Evolutionary conservation across 1,284 basidiomycete species (phyloP).

Genomic region (Veloboletus limbatus): DNA sequence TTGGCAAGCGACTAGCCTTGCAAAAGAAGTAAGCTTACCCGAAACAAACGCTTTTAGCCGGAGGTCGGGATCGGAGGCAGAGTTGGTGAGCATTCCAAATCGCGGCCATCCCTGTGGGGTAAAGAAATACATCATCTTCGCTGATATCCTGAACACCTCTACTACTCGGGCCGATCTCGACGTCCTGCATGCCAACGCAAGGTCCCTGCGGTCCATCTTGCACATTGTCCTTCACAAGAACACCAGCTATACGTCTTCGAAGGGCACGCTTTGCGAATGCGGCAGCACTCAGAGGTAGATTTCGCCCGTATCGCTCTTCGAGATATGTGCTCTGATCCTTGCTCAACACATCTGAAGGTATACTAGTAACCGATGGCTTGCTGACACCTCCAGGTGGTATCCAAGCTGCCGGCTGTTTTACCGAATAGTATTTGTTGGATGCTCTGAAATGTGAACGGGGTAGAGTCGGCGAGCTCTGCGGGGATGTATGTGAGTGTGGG

Average conservation of each 20-base stretch:
- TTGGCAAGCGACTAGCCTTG: slow-evolving; percentile 1
- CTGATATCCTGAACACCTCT: slow-evolving; percentile 62
- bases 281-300: slow-evolving; percentile 76
- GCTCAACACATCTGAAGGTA: slow-evolving; percentile 32
- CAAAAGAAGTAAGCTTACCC: slow-evolving; percentile 55
- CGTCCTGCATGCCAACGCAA: slow-evolving; percentile 46
- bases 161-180: slow-evolving; percentile 53
- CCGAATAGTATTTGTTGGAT: slow-evolving; percentile 63
- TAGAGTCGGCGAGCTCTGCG: slow-evolving; percentile 28
- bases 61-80: slow-evolving; percentile 48
- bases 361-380: not conserved
- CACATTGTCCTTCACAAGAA: slow-evolving; percentile 61
- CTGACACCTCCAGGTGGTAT: slow-evolving; percentile 8
- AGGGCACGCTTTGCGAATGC: slow-evolving; percentile 83
- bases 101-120: slow-evolving; percentile 87
- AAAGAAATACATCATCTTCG: slow-evolving; percentile 88
- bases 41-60: slow-evolving; percentile 88
- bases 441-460: slow-evolving; percentile 41
- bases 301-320: slow-evolving; percentile 95
- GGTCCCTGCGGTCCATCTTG: slow-evolving; percentile 40
- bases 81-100: slow-evolving; percentile 91
- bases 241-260: slow-evolving; percentile 86
- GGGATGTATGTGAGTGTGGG: slow-evolving; percentile 16
- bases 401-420: slow-evolving; percentile 38
- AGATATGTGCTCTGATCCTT: slow-evolving; percentile 62